Base-by-base conservation (phyloP, 257 asterid genomes). In the Paulownia fortunei region DNA sequence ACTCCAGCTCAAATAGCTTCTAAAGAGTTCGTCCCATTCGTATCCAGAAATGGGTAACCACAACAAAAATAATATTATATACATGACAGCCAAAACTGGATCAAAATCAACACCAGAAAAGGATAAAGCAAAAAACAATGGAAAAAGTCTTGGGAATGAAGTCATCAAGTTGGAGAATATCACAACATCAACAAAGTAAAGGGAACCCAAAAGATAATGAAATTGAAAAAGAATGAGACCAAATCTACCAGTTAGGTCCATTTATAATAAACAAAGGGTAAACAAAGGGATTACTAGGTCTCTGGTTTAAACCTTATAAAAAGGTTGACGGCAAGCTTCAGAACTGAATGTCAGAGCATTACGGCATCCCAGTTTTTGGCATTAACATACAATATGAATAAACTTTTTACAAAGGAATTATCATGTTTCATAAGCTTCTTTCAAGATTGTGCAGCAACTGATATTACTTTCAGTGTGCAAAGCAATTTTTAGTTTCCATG, bases 401-500 rank as follows among this genome's bases (percentile, higher is more conserved):
- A n/a, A n/a, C n/a, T n/a, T n/a, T n/a, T n/a, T n/a, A n/a, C n/a
- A n/a, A n/a, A n/a, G n/a, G n/a, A n/a, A n/a, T n/a, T n/a, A n/a
- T n/a, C 19, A 26, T 68, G 51, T 52, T 60, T 74, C 76, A 52
- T 23, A 55, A 62, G 60, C 51, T 55, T 64, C 23, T 44, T 59
- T 58, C 75, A 41, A 76, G 61, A n/a, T 19, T 32, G 21, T 34
- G 27, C 56, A 23, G 6, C n/a, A n/a, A n/a, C 52, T 32, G 58
- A 44, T 9, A 58, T 27, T 18, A 47, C 10, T 39, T 64, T 58
- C 23, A 68, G 1, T 18, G 41, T 64, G 32, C 18, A 64, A 24
- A 49, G 36, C 52, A 65, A 63, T 52, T 42, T 41, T 37, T 10
- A 32, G 36, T 62, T 47, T 79, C 61, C 44, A 9, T 15, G 58